phyloP scores from a whole-genome alignment of 805 yeast genomes.

The Soucietia sequanensis region DNA sequence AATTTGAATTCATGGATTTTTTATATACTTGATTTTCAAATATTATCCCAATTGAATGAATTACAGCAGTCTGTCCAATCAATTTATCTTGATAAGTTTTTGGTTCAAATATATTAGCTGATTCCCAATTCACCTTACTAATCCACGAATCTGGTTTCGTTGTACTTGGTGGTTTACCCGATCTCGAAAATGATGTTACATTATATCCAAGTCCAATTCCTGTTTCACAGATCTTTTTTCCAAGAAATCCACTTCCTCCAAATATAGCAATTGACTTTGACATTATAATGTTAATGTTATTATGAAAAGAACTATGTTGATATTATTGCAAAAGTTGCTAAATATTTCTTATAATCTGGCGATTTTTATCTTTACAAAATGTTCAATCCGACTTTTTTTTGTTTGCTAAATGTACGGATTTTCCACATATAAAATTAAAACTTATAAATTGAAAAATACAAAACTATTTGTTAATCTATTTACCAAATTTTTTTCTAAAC shows the following conservation, averaged over 20 bases:
- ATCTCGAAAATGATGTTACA: conserved; percentile 68
- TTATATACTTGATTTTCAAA: conserved; percentile 73
- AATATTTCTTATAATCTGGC: too few relatives aligned
- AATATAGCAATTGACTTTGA: conserved; percentile 54
- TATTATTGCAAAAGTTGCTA: too few relatives aligned
- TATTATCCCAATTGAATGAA: conserved; percentile 79
- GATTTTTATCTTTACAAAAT: too few relatives aligned
- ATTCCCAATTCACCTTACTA: conserved; percentile 58
- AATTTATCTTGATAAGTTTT: conserved; percentile 51
- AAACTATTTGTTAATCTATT: conserved; percentile 7
- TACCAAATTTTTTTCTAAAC: conserved; percentile 38
- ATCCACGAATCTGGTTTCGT: conserved; percentile 49
- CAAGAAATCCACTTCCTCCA: conserved; percentile 88
- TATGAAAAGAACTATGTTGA: too few relatives aligned
- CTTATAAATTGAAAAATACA: neutral
- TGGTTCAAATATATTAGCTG: conserved; percentile 69
- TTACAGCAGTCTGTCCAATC: conserved; percentile 58
- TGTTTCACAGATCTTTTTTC: conserved; percentile 63
- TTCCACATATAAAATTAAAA: too few relatives aligned
- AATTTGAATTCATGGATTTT: conserved; percentile 42
- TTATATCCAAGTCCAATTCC: conserved; percentile 61
- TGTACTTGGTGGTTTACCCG: conserved; percentile 46
- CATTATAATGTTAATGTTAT: conserved; percentile 1
- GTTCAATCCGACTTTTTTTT: too few relatives aligned
- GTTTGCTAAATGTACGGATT: too few relatives aligned